phyloP scores from a whole-genome alignment of 108 stramenopile species.

The Cyclostephanos tholiformis region DNA sequence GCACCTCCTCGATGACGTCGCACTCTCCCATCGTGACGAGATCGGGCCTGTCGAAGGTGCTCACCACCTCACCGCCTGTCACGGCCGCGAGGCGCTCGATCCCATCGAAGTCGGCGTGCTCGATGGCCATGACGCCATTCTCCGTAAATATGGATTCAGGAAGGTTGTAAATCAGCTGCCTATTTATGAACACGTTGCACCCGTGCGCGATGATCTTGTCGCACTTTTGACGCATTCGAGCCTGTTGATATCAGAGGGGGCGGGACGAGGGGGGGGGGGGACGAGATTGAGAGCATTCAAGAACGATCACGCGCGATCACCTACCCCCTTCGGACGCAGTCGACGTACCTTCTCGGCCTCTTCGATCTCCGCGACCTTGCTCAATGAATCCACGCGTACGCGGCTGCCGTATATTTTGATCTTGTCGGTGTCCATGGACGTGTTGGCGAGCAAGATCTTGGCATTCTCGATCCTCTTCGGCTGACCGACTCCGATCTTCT shows the following conservation, averaged over 20 bases:
- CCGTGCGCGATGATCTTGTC: constrained; percentile 97
- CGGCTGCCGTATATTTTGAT: constrained; percentile 99
- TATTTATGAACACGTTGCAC: constrained; percentile 98
- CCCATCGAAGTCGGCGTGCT: constrained; percentile 99
- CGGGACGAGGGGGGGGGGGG: neutral
- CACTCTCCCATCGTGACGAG: constrained; percentile 93
- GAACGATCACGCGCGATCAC: neutral
- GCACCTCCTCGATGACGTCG: constrained; percentile 84
- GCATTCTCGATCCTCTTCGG: constrained; percentile 95
- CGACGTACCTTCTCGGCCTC: constrained; percentile 90
- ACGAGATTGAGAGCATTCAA: neutral
- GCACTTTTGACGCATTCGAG: constrained; percentile 98
- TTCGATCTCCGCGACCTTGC: constrained; percentile 99
- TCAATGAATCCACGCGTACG: constrained; percentile 94
- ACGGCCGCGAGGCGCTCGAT: constrained; percentile 97
- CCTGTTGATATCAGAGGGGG: constrained; percentile 14
- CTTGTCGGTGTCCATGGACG: constrained; percentile 99
- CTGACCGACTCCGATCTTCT: constrained; percentile 96
- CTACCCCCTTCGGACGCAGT: neutral
- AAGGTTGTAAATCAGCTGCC: constrained; percentile 99
- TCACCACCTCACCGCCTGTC: constrained; percentile 95
- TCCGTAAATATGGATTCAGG: constrained; percentile 98
- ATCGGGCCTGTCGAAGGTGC: constrained; percentile 98
- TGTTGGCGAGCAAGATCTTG: constrained; percentile 98
- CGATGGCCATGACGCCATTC: constrained; percentile 96